Evolutionary conservation across 1,284 basidiomycete species (phyloP), one percentile per base, ranked within the genome.

Genomic region (Neolentinus lepideus): DNA sequence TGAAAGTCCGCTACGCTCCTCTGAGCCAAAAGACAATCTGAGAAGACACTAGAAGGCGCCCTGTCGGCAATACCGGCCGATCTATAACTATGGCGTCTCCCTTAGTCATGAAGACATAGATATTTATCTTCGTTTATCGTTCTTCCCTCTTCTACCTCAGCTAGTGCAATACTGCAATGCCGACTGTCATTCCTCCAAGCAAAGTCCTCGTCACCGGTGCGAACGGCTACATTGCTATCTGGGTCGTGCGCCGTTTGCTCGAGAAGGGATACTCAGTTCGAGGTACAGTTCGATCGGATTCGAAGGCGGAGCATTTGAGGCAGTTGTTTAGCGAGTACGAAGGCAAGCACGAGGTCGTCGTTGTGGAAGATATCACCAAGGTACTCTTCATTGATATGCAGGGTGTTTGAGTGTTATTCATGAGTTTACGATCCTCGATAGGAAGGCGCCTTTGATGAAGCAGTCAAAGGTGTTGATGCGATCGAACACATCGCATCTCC

Each of bases 341-440:
- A 12, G 73, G 75, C 56, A 73, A 74, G 60, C 74, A 81, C 60
- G 75, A 79, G 59, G 65, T 76, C 63, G 75, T 75, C 31, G 69
- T 82, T 36, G 81, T 83, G 1, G 71, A 76, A 46, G 83, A 85
- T 64, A 80, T 85, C 62, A 77, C 74, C 12, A 68, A 76, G 70
- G 76, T 79, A 50, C 51, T 69, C 56, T 36, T 8, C 6, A 26
- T 12, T 24, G 51, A 16, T 31, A 16, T 14, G n/a, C 8, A 26
- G 4, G 9, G 6, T 36, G 21, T n/a, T n/a, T 9, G 29, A 16
- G 45, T 26, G 9, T 26, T 10, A 24, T 27, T 3, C n/a, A 51
- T 9, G 3, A 24, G 52, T 33, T 25, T 19, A 9, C 10, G 12
- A 54, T 35, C 19, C 21, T 8, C 2, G 22, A 21, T 45, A 71